Evolutionary conservation across 352 stramenopile species (phyloP).

Genomic region (Albugo laibachii): DNA sequence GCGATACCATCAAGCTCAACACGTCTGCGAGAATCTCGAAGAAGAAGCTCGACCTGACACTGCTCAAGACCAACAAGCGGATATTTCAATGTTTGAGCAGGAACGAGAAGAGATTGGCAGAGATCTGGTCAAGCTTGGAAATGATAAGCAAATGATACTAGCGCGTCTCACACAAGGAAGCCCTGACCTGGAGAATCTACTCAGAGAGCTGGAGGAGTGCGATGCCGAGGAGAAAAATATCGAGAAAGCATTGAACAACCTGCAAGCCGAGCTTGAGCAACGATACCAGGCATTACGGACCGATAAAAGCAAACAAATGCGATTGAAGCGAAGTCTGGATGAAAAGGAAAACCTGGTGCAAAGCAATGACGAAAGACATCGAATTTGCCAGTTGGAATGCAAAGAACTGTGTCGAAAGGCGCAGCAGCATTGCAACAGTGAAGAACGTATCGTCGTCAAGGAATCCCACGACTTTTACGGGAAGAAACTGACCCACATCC

Average conservation of each 20-base stretch:
- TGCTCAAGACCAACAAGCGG: slow-evolving; percentile 33
- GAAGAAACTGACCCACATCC: slow-evolving; percentile 57
- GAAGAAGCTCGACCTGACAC: slow-evolving; percentile 39
- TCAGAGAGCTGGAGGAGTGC: slow-evolving; percentile 35
- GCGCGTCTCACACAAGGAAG: slow-evolving; percentile 36
- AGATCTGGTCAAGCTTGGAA: slow-evolving; percentile 20
- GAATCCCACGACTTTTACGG: slow-evolving; percentile 61
- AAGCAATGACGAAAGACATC: too few species aligned
- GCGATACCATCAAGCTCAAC: slow-evolving; percentile 25
- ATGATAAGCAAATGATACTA: slow-evolving; percentile 30
- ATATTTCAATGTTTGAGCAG: slow-evolving; percentile 59
- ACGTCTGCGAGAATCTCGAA: slow-evolving; percentile 37
- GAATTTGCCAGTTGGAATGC: slow-evolving; percentile 15
- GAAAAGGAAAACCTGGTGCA: too few species aligned
- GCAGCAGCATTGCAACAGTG: slow-evolving; percentile 23
- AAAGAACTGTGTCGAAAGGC: slow-evolving; percentile 38
- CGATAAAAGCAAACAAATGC: background rate
- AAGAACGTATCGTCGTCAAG: slow-evolving; percentile 35
- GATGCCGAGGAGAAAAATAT: slow-evolving; percentile 26
- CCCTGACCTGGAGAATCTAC: slow-evolving; percentile 35
- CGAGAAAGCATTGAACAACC: slow-evolving; percentile 22
- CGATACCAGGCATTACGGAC: slow-evolving; percentile 40
- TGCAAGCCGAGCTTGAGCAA: slow-evolving; percentile 33
- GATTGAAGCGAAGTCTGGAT: too few species aligned
- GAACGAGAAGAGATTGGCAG: slow-evolving; percentile 25